These are phyloP conservation scores for Populus tomentosa DNA, from an alignment of 441 rosid species.

Conservation along the genomic window DNA sequence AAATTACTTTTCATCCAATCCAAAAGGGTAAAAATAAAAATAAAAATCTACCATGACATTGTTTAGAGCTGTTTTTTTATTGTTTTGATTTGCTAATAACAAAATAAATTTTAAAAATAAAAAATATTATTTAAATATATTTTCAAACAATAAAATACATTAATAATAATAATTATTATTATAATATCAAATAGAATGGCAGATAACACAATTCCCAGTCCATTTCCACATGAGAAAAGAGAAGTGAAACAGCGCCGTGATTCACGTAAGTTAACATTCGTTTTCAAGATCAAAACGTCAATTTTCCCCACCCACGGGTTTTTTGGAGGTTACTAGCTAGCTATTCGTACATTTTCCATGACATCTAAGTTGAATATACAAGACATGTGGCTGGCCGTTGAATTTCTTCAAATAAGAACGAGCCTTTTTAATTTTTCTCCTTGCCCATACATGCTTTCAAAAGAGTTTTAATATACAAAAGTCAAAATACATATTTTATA, in stretches of 20 bases:
- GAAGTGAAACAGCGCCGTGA: conserved; percentile 27
- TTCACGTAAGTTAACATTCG: conserved; percentile 8
- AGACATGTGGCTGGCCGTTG: background rate
- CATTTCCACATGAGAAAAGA: conserved; percentile 4
- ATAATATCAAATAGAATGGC: too few species aligned
- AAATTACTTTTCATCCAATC: background rate
- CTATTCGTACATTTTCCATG: background rate
- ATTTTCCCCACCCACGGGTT: conserved; percentile 10
- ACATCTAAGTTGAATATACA: background rate
- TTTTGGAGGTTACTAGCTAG: background rate
- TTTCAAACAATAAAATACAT: too few species aligned
- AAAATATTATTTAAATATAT: too few species aligned
- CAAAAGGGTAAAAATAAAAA: too few species aligned
- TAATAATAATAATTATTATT: too few species aligned
- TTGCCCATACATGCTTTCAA: background rate
- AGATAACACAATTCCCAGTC: background rate
- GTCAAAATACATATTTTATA: background rate
- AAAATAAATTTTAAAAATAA: too few species aligned
- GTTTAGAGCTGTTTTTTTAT: too few species aligned
- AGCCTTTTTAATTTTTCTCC: background rate
- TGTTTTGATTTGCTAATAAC: too few species aligned
- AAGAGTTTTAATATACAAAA: background rate
- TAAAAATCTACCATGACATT: background rate
- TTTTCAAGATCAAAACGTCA: background rate
- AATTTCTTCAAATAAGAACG: background rate